phyloP scores from a whole-genome alignment of 2,329 filamentous ascomycete genomes.

The Lithohypha guttulata region DNA sequence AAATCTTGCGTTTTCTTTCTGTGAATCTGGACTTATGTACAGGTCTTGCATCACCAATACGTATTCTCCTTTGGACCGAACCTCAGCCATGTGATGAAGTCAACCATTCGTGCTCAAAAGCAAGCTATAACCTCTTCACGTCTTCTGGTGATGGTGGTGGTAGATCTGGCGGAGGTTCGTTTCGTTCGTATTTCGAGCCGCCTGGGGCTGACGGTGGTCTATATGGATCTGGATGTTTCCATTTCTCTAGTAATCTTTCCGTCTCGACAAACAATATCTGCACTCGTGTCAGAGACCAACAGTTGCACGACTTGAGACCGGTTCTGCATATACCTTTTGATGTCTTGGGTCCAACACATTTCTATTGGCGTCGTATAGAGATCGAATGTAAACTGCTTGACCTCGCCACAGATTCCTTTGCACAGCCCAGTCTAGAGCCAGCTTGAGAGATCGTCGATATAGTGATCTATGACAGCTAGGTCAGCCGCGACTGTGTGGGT shows the following conservation, averaged over 20 bases:
- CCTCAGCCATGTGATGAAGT: too few relatives aligned
- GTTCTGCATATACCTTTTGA: slow-evolving; percentile 55
- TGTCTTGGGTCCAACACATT: slow-evolving; percentile 73
- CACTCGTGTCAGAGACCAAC: slow-evolving; percentile 13
- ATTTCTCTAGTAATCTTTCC: slow-evolving; percentile 75
- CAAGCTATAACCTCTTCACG: slow-evolving; percentile 22
- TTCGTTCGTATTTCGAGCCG: slow-evolving; percentile 94
- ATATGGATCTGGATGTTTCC: slow-evolving; percentile 98
- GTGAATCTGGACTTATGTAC: too few relatives aligned
- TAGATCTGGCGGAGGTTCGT: slow-evolving; percentile 67
- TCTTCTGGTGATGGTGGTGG: slow-evolving; percentile 35
- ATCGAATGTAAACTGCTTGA: slow-evolving; percentile 90
- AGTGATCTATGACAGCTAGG: slow-evolving; percentile 44
- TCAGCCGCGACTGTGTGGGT: background rate
- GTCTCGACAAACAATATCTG: slow-evolving; percentile 79
- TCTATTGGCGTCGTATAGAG: slow-evolving; percentile 86
- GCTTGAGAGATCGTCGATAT: slow-evolving; percentile 86
- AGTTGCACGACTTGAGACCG: slow-evolving; percentile 1
- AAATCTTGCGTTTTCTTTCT: too few relatives aligned
- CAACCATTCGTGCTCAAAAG: too few relatives aligned
- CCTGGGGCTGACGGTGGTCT: slow-evolving; percentile 80
- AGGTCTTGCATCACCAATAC: too few relatives aligned
- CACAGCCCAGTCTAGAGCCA: slow-evolving; percentile 89
- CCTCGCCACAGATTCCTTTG: slow-evolving; percentile 89
- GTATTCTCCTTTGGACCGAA: too few relatives aligned